phyloP scores from a whole-genome alignment of 768 basidiomycete genomes.

The Suillus spraguei region DNA sequence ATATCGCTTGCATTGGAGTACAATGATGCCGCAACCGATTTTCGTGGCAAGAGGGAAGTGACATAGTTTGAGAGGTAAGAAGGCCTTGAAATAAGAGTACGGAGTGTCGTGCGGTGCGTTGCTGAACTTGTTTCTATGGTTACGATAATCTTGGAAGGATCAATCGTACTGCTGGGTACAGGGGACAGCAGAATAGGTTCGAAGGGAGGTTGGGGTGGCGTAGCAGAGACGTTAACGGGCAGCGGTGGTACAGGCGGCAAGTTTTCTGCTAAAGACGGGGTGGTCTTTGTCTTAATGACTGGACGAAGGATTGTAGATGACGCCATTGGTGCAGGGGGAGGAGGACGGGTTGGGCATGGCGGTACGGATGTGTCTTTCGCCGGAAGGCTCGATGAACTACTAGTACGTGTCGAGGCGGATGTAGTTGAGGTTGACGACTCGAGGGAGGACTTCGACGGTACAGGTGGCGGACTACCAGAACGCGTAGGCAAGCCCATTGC shows the following conservation, averaged over 20 bases:
- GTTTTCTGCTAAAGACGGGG: conserved; percentile 35
- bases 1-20: conserved; percentile 53
- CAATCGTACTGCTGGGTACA: conserved; percentile 47
- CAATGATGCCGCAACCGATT: conserved; percentile 55
- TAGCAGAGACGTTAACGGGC: conserved; percentile 44
- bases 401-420: conserved; percentile 35
- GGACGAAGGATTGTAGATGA: conserved; percentile 34
- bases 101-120: conserved; percentile 65
- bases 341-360: conserved; percentile 39
- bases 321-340: conserved; percentile 28
- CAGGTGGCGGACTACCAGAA: conserved; percentile 55
- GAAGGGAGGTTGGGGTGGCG: conserved; percentile 60
- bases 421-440: not conserved
- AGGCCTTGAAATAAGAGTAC: conserved; percentile 67
- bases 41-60: conserved; percentile 42
- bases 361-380: conserved; percentile 29
- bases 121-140: conserved; percentile 74
- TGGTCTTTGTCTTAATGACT: conserved; percentile 34
- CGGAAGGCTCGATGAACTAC: conserved; percentile 22
- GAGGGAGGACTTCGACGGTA: conserved; percentile 33
- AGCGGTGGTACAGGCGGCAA: conserved; percentile 51
- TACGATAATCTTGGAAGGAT: conserved; percentile 66
- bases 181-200: conserved; percentile 66
- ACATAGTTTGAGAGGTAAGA: conserved; percentile 67
- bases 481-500: conserved; percentile 30